These are phyloP conservation scores for Eucalyptus tenuipes DNA, from an alignment of 345 rosid species.

Conservation along the genomic window DNA sequence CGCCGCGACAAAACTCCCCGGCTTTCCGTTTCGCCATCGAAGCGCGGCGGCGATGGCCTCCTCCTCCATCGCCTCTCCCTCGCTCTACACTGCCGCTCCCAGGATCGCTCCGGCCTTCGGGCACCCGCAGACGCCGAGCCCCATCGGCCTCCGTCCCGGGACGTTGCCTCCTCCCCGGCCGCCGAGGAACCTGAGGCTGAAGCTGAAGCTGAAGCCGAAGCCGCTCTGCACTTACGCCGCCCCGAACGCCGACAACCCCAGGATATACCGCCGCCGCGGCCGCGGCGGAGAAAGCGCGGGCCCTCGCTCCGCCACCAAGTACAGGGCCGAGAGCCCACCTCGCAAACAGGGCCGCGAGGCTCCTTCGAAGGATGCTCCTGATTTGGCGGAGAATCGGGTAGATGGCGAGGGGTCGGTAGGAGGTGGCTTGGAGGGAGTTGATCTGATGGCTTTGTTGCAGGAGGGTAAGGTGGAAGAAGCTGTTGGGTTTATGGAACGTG, in stretches of 20 bases:
- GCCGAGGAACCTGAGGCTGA: not conserved
- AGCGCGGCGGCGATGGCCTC: not conserved
- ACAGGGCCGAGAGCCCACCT: not conserved
- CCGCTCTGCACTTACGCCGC: conserved; percentile 10
- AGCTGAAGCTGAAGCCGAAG: not conserved
- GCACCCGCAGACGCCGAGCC: not conserved
- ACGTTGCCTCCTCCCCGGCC: not conserved
- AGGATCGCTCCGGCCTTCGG: not conserved
- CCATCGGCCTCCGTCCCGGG: not conserved
- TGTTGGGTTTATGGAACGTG: conserved; percentile 10
- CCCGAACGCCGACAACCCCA: conserved; percentile 3
- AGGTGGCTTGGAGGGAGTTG: not conserved
- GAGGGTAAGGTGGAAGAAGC: conserved; percentile 41
- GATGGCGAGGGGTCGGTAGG: not conserved
- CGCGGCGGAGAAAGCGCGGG: not conserved
- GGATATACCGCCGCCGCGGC: conserved; percentile 12
- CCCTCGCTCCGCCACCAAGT: not conserved
- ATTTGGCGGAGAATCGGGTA: not conserved
- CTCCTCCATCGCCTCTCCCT: not conserved
- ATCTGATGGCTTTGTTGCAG: conserved; percentile 24
- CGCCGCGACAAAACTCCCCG: not conserved
- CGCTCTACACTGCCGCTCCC: not conserved
- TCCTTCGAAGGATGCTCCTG: not conserved
- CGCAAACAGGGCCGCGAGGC: not conserved
- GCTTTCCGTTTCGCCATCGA: not conserved